phyloP scores from a whole-genome alignment of 1,139 yeast species.

The Candida tunisiensis region DNA sequence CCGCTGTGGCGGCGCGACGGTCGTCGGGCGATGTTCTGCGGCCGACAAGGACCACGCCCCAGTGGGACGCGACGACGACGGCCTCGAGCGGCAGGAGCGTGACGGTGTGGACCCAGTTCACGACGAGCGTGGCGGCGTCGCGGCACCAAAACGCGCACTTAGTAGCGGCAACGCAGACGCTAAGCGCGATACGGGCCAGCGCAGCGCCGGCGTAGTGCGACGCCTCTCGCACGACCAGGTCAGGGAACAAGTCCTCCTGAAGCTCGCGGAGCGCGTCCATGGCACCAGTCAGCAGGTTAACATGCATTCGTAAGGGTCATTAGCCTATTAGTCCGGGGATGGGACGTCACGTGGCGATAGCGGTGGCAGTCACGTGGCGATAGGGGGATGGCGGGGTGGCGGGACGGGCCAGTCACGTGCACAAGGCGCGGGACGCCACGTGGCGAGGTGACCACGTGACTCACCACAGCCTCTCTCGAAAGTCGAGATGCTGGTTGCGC shows the following conservation, averaged over 20 bases:
- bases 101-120: no score
- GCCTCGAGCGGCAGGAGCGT: no score
- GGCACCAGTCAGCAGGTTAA: neutral
- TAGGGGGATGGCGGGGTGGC: neutral
- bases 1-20: no score
- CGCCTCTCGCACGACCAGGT: constrained; percentile 1
- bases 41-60: no score
- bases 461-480: neutral
- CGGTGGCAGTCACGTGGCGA: neutral
- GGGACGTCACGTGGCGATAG: neutral
- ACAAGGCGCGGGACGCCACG: constrained; percentile 1
- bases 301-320: neutral
- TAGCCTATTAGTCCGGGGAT: neutral
- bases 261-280: neutral
- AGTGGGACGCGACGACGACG: no score
- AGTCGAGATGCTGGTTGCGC: neutral
- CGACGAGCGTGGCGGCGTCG: no score
- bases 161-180: neutral
- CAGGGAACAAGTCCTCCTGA: neutral
- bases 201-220: no score
- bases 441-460: constrained; percentile 1
- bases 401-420: neutral
- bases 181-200: neutral
- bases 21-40: no score
- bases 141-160: no score